Evolutionary conservation across 2,329 filamentous ascomycete species (phyloP), one percentile per base, ranked within the genome.

Genomic region (Fusarium xyrophilum): DNA sequence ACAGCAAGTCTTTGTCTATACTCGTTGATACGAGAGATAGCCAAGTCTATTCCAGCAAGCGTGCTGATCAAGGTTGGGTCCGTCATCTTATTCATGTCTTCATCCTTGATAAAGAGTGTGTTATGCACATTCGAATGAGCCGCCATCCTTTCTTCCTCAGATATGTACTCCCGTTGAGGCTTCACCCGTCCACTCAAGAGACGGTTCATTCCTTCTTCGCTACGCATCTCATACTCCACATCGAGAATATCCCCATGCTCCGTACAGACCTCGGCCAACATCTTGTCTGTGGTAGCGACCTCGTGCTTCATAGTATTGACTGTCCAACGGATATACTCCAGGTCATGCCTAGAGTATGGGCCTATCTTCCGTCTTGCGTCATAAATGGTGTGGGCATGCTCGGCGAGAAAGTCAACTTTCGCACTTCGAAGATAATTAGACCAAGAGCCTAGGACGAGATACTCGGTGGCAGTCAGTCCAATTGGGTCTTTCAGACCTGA

Each of bases 111-210:
- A 8, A 4, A 5, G 1, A 19, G 44, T 3, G 15, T 2, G 23
- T 11, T 13, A 14, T 4, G 12, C 6, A 25, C 13, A 6, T 7
- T 8, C 12, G 8, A 10, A 17, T 4, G 6, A 5, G 46, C 21
- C 7, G 6, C 1, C 17, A 19, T 13, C 0, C 0, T 25, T 7
- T 35, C 12, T 14, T 11, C 15, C 8, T 7, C 21, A 1, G 15
- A 10, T 2, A 2, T 14, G 30, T 11, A 7, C 3, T 8, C 6
- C 2, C 17, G 0, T 7, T 10, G 12, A 11, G 21, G 2, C 21
- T 19, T 14, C 21, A 2, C 15, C 0, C 2, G 3, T 25, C 15
- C 30, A 2, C 11, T 33, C 12, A 48, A 19, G 30, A 33, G 46
- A 13, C n/a, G 15, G 6, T 33, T 7, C 21, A 23, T 25, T 2